These are phyloP conservation scores for Polyporus arcularius DNA, from an alignment of 768 basidiomycete species.

Conservation along the genomic window DNA sequence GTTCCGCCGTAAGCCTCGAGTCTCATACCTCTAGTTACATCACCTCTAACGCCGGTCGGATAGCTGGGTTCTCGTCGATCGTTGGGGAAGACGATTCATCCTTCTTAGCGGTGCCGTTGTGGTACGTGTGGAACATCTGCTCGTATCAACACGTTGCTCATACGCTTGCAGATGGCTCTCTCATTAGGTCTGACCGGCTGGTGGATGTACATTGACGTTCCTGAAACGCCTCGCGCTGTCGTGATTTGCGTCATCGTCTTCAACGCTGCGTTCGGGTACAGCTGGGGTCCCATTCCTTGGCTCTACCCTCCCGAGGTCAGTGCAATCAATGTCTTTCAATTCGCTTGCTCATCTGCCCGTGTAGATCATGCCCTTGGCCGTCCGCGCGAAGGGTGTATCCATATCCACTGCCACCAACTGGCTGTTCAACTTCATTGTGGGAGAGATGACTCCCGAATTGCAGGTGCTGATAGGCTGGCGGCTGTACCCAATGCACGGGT, in stretches of 20 bases:
- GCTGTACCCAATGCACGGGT: conserved; percentile 94
- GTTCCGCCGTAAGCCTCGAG: conserved; percentile 67
- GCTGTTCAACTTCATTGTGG: conserved; percentile 87
- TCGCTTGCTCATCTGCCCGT: conserved; percentile 5
- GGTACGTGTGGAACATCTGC: conserved; percentile 40
- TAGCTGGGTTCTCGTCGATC: conserved; percentile 94
- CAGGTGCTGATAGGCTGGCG: conserved; percentile 90
- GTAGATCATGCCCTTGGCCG: conserved; percentile 85
- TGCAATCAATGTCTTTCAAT: background rate
- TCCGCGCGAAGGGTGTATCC: conserved; percentile 95
- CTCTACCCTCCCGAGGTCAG: conserved; percentile 81
- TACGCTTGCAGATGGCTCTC: conserved; percentile 66
- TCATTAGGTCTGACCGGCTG: conserved; percentile 82
- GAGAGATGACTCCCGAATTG: conserved; percentile 81
- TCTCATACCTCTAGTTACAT: background rate
- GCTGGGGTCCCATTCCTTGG: conserved; percentile 86
- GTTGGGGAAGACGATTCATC: conserved; percentile 86
- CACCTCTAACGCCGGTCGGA: conserved; percentile 3
- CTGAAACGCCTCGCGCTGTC: conserved; percentile 83
- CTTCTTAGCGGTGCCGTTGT: conserved; percentile 83
- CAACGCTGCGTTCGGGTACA: conserved; percentile 93
- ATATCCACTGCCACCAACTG: conserved; percentile 89
- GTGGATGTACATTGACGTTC: conserved; percentile 91
- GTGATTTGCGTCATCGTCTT: conserved; percentile 88
- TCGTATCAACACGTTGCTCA: background rate